These are phyloP conservation scores for Acacia melanoxylon DNA, from an alignment of 306 rosid species.

Conservation along the genomic window DNA sequence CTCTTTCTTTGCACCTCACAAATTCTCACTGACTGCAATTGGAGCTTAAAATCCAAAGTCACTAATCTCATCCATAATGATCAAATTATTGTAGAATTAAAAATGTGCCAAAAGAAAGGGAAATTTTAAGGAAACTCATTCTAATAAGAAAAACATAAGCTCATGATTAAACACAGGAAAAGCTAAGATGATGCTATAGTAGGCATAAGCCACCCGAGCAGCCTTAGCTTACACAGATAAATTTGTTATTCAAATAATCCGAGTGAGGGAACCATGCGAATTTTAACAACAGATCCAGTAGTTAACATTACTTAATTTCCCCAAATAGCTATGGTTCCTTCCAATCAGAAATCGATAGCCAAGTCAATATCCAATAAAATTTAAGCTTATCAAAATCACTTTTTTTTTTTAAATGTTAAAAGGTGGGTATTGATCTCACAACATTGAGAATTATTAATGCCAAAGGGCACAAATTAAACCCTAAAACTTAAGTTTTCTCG, in stretches of 20 bases:
- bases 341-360: background rate
- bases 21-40: slow-evolving; percentile 78
- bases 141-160: background rate
- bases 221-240: background rate
- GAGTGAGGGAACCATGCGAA: background rate
- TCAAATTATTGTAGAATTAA: background rate
- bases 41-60: slow-evolving; percentile 20
- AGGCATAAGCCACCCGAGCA: background rate
- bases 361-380: background rate
- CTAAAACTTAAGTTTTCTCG: slow-evolving; percentile 13
- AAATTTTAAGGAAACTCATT: background rate
- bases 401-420: background rate
- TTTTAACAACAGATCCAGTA: slow-evolving; percentile 33
- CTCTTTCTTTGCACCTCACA: slow-evolving; percentile 77
- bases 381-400: background rate
- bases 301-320: slow-evolving; percentile 23
- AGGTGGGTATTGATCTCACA: background rate
- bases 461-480: slow-evolving; percentile 29
- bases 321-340: background rate
- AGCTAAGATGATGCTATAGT: slow-evolving; percentile 1
- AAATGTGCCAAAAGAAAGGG: background rate
- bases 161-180: background rate
- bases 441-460: background rate
- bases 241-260: slow-evolving; percentile 1
- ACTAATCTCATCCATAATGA: slow-evolving; percentile 11